phyloP scores from a whole-genome alignment of 352 stramenopile species.

The Pythium diclinum region DNA sequence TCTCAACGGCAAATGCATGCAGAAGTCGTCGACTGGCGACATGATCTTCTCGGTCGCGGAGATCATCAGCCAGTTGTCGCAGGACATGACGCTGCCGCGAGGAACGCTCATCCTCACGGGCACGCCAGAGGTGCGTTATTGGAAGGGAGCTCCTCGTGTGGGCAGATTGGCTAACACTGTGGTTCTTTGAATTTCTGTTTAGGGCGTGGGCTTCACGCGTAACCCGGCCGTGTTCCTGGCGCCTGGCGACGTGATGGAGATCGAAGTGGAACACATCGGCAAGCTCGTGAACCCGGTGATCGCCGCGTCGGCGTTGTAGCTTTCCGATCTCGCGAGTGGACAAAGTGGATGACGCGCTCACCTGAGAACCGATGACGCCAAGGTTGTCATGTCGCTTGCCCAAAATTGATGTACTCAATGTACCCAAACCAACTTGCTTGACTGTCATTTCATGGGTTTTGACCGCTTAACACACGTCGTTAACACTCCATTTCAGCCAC shows the following conservation, averaged over 20 bases:
- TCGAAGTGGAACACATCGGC: conserved; percentile 89
- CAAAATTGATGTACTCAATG: neutral
- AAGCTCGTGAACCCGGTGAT: conserved; percentile 85
- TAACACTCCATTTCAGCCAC: conserved; percentile 8
- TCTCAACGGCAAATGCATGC: conserved; percentile 81
- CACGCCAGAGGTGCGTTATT: conserved; percentile 69
- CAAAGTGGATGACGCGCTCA: neutral
- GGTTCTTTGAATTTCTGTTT: neutral
- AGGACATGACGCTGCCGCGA: conserved; percentile 85
- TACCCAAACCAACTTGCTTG: conserved; percentile 9
- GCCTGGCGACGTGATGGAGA: conserved; percentile 87
- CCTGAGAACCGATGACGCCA: neutral
- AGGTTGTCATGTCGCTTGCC: neutral
- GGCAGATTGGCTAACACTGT: neutral
- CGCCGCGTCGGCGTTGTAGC: conserved; percentile 58
- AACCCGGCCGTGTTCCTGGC: conserved; percentile 84
- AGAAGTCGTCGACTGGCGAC: conserved; percentile 86
- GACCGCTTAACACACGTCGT: conserved; percentile 8
- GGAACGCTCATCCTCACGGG: conserved; percentile 90
- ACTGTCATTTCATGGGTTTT: conserved; percentile 5
- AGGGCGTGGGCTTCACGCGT: conserved; percentile 86
- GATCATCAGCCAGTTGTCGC: conserved; percentile 87
- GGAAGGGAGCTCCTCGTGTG: neutral
- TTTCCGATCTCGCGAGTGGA: neutral
- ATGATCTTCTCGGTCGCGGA: conserved; percentile 91